A percentile compares a stretch with the other conserved stretches of the same genome.
Conservation (phyloP, 306 rosid genomes). For the Fragaria vesca region DNA sequence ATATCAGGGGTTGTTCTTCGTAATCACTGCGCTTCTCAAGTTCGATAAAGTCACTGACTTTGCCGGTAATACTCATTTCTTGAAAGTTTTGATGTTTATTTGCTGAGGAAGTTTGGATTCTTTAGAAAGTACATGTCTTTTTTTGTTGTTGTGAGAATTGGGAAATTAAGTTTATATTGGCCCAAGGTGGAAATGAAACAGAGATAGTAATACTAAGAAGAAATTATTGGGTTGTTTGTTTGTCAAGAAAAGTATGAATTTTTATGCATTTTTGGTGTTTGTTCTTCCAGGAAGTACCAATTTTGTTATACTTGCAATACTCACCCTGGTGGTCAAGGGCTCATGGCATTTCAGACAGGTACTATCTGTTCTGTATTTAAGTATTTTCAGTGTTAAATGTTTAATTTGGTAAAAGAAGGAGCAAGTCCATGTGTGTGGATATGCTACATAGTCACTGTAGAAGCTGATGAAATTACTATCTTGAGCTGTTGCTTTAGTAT, state of each 20-base stretch:
- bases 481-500: background rate
- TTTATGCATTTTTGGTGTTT: background rate
- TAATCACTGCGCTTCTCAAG: constrained; percentile 87
- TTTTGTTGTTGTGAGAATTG: background rate
- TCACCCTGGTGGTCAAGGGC: constrained; percentile 69
- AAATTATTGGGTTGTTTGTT: constrained; percentile 11
- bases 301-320: constrained; percentile 70
- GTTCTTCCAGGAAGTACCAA: constrained; percentile 72
- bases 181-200: too few species aligned
- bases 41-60: constrained; percentile 96
- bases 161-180: background rate
- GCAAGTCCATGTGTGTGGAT: background rate
- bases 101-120: background rate
- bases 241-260: background rate
- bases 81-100: background rate
- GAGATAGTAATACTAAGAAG: background rate
- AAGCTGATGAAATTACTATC: background rate
- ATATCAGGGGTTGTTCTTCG: constrained; percentile 72
- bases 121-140: background rate
- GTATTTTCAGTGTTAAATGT: background rate
- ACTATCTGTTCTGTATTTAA: background rate
- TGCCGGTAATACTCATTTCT: constrained; percentile 58
- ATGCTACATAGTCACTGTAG: background rate
- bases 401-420: background rate
- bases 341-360: constrained; percentile 93